Evolutionary conservation across 306 rosid species (phyloP).

Genomic region (Pyrus pyrifolia): DNA sequence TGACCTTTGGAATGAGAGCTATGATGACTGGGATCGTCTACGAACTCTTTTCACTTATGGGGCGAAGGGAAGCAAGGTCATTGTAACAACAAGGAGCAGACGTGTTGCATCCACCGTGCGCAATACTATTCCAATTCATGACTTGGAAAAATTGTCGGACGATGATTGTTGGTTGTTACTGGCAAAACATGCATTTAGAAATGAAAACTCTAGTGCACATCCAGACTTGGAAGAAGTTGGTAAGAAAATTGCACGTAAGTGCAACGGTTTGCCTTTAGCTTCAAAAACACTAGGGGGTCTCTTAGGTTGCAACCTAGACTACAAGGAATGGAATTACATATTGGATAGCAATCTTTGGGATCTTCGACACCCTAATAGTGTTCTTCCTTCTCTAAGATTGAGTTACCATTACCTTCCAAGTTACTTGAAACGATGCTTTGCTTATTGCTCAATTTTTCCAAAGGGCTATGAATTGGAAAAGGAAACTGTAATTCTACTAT

Average conservation of each 20-base stretch:
- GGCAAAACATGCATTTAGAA: background rate
- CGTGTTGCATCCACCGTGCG: too few species aligned
- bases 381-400: background rate
- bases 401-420: constrained; percentile 12
- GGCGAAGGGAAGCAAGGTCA: too few species aligned
- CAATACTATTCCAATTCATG: background rate
- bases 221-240: constrained; percentile 8
- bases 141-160: background rate
- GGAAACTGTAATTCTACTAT: background rate
- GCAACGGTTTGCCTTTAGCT: constrained; percentile 16
- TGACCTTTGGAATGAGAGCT: constrained; percentile 1
- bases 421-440: constrained; percentile 10
- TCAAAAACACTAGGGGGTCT: background rate
- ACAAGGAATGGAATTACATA: background rate
- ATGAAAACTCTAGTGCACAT: background rate
- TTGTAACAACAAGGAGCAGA: too few species aligned
- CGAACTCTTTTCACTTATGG: too few species aligned
- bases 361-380: background rate
- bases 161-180: constrained; percentile 10
- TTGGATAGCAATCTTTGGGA: background rate
- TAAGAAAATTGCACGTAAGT: constrained; percentile 5
- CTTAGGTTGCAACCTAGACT: background rate
- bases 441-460: constrained; percentile 11
- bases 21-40: background rate
- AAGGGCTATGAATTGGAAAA: background rate